Evolutionary conservation across 345 rosid genomes (phyloP), one percentile per base, ranked within the genome.

Genomic region (Isatis tinctoria): DNA sequence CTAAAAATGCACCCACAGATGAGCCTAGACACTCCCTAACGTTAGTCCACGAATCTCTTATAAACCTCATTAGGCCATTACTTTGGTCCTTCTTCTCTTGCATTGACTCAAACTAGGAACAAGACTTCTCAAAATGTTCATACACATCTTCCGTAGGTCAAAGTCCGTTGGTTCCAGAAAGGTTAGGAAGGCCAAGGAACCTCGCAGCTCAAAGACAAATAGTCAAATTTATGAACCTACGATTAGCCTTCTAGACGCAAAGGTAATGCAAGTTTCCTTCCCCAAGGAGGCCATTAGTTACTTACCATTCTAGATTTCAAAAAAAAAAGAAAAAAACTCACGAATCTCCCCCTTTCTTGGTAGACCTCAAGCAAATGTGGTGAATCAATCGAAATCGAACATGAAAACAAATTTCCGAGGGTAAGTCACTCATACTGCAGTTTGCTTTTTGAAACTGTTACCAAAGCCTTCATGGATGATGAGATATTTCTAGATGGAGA

Each of bases 391-490:
- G 16, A 76, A 16, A 70, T 56, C 61, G 26, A 70, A 36, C 61
- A 53, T 26, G 60, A 26, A 45, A 69, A 54, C 30, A 54, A 17
- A 44, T 17, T 43, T 33, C 53, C 49, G 8, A 70, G 80, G 61
- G 72, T 76, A 62, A 76, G 79, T 69, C 44, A 44, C 51, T 61
- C 58, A 8, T 8, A 52, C n/a, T 60, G 17, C 62, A 75, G 24
- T 41, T 69, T 63, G 49, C 41, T 69, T 69, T 43, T 62, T 69
- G 35, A 61, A 44, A 52, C 12, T 41, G 5, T 43, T 17, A 47
- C 14, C 14, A 65, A 40, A 26, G 36, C 54, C 10, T n/a, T 26
- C 13, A 45, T 47, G 27, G 12, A 47, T 44, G 44, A 49, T 48
- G 20, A n/a, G 17, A 60, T 40, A 32, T 40, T 20, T 52, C 5